A percentile compares a stretch with the other conserved stretches of the same genome.
Evolutionary conservation across 805 yeast species (phyloP).

Genomic region (Priceomyces fermenticarens): DNA sequence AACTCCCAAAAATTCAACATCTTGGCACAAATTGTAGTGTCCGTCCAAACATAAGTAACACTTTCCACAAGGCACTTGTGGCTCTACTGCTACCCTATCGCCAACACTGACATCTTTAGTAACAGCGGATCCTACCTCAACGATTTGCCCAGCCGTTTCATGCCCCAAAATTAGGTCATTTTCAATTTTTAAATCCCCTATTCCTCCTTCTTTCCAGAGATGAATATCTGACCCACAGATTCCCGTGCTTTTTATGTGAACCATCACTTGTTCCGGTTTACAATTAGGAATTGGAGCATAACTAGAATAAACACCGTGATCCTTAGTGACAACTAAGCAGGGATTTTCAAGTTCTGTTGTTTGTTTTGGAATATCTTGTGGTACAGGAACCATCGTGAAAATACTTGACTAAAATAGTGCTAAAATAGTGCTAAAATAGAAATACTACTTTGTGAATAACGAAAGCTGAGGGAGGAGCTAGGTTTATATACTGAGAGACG

Average conservation of each 20-base stretch:
- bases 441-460: no score
- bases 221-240: slow-evolving; percentile 23
- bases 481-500: no score
- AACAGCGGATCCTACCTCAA: slow-evolving; percentile 50
- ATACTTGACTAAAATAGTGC: no score
- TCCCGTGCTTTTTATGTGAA: slow-evolving; percentile 19
- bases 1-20: slow-evolving; percentile 35
- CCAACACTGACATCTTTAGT: slow-evolving; percentile 37
- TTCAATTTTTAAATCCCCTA: slow-evolving; percentile 28
- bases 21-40: slow-evolving; percentile 38
- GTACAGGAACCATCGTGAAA: slow-evolving; percentile 5
- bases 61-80: slow-evolving; percentile 50
- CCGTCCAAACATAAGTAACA: slow-evolving; percentile 36
- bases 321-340: slow-evolving; percentile 4
- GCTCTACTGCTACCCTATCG: slow-evolving; percentile 51
- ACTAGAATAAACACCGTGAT: slow-evolving; percentile 2
- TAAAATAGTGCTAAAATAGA: no score
- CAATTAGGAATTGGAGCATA: slow-evolving; percentile 5
- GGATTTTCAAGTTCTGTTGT: slow-evolving; percentile 2
- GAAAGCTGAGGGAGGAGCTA: no score
- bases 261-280: slow-evolving; percentile 16
- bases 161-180: slow-evolving; percentile 43
- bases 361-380: slow-evolving; percentile 1
- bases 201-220: slow-evolving; percentile 18
- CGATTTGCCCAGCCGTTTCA: slow-evolving; percentile 44